phyloP scores from a whole-genome alignment of 495 filamentous ascomycete genomes.

The Aspergillus ellipticus region DNA sequence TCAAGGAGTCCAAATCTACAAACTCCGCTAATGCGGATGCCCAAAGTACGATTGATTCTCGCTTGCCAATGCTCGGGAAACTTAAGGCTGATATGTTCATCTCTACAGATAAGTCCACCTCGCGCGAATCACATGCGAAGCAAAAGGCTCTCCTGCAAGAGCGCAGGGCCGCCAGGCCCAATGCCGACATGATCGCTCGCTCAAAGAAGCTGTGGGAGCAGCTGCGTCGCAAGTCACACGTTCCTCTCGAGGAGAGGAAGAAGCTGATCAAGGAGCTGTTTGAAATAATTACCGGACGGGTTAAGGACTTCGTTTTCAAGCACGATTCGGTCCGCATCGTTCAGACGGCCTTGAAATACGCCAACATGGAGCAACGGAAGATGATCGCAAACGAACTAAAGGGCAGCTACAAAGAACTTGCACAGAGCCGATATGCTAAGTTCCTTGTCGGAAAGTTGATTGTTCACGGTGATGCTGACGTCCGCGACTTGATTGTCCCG shows the following conservation, averaged over 20 bases:
- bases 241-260: conserved; percentile 79
- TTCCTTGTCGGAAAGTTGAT: conserved; percentile 94
- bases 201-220: conserved; percentile 97
- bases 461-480: conserved; percentile 80
- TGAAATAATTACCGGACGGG: conserved; percentile 79
- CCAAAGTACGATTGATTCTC: conserved; percentile 23
- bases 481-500: conserved; percentile 78
- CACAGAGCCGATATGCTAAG: conserved; percentile 93
- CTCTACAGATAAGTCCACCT: conserved; percentile 34
- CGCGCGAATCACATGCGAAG: conserved; percentile 84
- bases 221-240: conserved; percentile 84
- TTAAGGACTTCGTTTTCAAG: conserved; percentile 96
- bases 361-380: conserved; percentile 74
- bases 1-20: conserved; percentile 7
- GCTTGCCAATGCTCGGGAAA: background rate
- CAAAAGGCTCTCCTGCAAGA: conserved; percentile 85
- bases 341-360: conserved; percentile 95
- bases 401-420: conserved; percentile 77
- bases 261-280: conserved; percentile 84
- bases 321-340: conserved; percentile 94
- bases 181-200: conserved; percentile 81
- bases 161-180: conserved; percentile 86
- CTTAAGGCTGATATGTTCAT: conserved; percentile 5
- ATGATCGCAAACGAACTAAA: conserved; percentile 84
- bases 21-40: conserved; percentile 14